These are phyloP conservation scores for Trichoderma sp. DNA, from an alignment of 2,329 filamentous ascomycete genomes.

Conservation along the genomic window DNA sequence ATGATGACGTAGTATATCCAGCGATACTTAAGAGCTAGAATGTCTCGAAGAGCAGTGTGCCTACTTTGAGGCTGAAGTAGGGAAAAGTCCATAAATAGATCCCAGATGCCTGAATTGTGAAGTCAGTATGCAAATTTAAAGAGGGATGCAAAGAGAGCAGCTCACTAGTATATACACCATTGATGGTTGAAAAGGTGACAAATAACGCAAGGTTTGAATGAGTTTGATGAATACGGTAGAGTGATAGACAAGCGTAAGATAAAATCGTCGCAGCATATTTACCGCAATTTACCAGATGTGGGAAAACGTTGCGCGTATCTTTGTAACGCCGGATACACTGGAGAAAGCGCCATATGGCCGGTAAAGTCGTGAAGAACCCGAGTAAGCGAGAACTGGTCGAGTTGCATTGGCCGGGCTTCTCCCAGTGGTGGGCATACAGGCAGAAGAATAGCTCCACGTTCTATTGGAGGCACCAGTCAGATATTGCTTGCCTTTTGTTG, in stretches of 20 bases:
- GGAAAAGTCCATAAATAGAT: conserved; percentile 94
- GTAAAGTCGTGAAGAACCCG: conserved; percentile 82
- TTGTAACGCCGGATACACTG: conserved; percentile 89
- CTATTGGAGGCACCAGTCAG: conserved; percentile 46
- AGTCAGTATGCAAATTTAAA: neutral
- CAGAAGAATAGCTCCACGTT: conserved; percentile 96
- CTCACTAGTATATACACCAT: conserved; percentile 79
- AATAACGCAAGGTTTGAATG: conserved; percentile 68
- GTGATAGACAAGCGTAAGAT: conserved; percentile 74
- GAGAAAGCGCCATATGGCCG: conserved; percentile 85
- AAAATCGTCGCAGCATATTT: conserved; percentile 89
- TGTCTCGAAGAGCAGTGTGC: conserved; percentile 71
- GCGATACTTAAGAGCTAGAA: conserved; percentile 74
- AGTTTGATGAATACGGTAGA: conserved; percentile 76
- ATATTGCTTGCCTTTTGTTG: neutral
- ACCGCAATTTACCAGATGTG: conserved; percentile 87
- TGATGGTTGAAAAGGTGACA: conserved; percentile 78
- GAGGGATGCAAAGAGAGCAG: conserved; percentile 29
- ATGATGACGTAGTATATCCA: conserved; percentile 91
- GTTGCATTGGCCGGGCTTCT: conserved; percentile 75
- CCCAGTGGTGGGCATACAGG: conserved; percentile 80
- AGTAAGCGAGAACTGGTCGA: conserved; percentile 80
- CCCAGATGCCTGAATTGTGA: conserved; percentile 72
- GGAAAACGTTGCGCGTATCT: conserved; percentile 86
- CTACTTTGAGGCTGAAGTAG: conserved; percentile 77